phyloP scores from a whole-genome alignment of 2,329 filamentous ascomycete species.

The Stachybotrys chartarum region DNA sequence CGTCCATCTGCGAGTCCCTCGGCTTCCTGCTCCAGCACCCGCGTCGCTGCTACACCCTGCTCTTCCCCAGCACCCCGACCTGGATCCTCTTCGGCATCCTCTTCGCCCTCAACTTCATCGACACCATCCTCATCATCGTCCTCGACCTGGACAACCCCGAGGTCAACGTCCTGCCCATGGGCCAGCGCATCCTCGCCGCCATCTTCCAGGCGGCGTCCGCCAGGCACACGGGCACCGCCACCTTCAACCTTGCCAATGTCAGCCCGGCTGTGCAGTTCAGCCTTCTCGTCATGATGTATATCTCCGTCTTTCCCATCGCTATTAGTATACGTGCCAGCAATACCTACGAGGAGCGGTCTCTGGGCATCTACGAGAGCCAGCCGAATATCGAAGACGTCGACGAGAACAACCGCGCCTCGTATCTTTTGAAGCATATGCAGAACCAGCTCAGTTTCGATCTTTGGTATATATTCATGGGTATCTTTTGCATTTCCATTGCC shows the following conservation, averaged over 20 bases:
- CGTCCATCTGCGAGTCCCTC: slow-evolving; percentile 34
- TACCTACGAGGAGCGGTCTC: slow-evolving; percentile 53
- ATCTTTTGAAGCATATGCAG: slow-evolving; percentile 24
- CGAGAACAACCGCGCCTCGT: slow-evolving; percentile 18
- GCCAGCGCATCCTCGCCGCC: slow-evolving; percentile 44
- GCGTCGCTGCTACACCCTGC: slow-evolving; percentile 53
- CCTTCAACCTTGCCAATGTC: slow-evolving; percentile 39
- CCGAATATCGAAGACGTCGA: slow-evolving; percentile 9
- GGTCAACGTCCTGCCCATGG: slow-evolving; percentile 35
- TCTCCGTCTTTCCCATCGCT: slow-evolving; percentile 53
- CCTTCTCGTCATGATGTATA: slow-evolving; percentile 61
- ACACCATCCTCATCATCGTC: slow-evolving; percentile 46
- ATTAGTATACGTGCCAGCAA: slow-evolving; percentile 55
- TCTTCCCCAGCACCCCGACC: slow-evolving; percentile 53
- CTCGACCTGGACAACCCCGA: slow-evolving; percentile 44
- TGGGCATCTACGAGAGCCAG: slow-evolving; percentile 49
- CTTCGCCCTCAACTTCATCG: slow-evolving; percentile 43
- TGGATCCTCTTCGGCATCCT: slow-evolving; percentile 49
- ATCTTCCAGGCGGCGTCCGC: slow-evolving; percentile 50
- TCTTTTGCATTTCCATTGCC: slow-evolving; percentile 26
- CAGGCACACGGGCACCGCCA: slow-evolving; percentile 41
- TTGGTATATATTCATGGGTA: slow-evolving; percentile 32
- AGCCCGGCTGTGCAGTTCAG: slow-evolving; percentile 50
- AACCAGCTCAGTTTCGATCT: slow-evolving; percentile 33
- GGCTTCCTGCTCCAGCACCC: slow-evolving; percentile 56